Conservation (phyloP, 306 rosid genomes). For the Astragalus membranaceus region DNA sequence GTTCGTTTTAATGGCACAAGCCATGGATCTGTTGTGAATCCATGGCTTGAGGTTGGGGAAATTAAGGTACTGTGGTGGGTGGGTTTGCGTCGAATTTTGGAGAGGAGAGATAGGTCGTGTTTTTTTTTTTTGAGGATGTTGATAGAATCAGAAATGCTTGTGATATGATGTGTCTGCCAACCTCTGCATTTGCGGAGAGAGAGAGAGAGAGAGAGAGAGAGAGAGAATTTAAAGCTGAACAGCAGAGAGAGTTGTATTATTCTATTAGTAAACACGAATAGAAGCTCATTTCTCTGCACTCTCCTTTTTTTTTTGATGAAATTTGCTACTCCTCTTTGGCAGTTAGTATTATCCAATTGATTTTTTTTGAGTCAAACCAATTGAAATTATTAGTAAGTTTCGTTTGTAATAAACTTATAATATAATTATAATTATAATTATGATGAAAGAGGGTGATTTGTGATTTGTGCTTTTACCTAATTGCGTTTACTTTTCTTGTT, state of each 20-base stretch:
- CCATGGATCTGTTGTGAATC: slow-evolving; percentile 67
- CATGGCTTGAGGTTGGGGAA: slow-evolving; percentile 38
- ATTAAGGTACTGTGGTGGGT: not conserved
- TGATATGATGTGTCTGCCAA: slow-evolving; percentile 11
- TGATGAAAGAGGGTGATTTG: not conserved
- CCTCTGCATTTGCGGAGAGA: slow-evolving; percentile 21
- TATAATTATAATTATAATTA: too few relatives aligned
- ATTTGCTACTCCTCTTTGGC: not conserved
- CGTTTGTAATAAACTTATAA: not conserved
- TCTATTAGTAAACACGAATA: not conserved
- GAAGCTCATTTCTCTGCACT: not conserved
- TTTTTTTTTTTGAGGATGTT: slow-evolving; percentile 17
- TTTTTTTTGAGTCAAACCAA: too few relatives aligned
- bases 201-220: not conserved
- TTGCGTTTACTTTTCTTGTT: not conserved
- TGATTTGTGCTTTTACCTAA: not conserved
- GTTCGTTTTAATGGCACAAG: slow-evolving; percentile 15
- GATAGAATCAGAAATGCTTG: slow-evolving; percentile 26
- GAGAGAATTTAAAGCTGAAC: slow-evolving; percentile 17
- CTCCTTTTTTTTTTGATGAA: not conserved
- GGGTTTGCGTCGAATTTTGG: slow-evolving; percentile 26
- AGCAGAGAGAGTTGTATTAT: not conserved
- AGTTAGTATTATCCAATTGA: not conserved
- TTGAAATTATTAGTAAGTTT: not conserved
- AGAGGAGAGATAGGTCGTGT: slow-evolving; percentile 20